A percentile compares a stretch with the other conserved stretches of the same genome.
phyloP scores from a whole-genome alignment of 2,329 filamentous ascomycete genomes.

The Talaromyces funiculosus region DNA sequence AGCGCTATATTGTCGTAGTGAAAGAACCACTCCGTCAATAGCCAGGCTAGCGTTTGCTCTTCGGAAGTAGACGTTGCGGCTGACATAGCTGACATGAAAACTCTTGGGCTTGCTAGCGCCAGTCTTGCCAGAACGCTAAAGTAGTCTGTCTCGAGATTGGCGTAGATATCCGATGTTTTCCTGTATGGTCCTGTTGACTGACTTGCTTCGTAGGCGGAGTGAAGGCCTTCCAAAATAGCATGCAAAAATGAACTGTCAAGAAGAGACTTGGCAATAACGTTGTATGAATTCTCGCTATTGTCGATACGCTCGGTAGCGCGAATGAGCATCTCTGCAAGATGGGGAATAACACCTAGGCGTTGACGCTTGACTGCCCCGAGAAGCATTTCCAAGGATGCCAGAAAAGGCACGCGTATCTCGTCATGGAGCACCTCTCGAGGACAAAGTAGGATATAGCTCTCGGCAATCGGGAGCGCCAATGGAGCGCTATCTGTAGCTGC shows the following conservation, averaged over 20 bases:
- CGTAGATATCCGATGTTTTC: constrained; percentile 63
- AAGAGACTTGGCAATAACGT: constrained; percentile 60
- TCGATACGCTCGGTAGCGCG: constrained; percentile 58
- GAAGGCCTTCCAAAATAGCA: constrained; percentile 60
- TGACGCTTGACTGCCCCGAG: constrained; percentile 35
- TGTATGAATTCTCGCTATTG: constrained; percentile 49
- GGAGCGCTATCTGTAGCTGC: constrained; percentile 60
- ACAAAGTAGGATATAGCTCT: constrained; percentile 66
- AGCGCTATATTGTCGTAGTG: constrained; percentile 46
- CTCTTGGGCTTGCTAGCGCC: constrained; percentile 62
- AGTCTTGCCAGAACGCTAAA: constrained; percentile 77
- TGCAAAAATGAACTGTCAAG: constrained; percentile 58
- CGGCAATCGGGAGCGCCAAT: constrained; percentile 58
- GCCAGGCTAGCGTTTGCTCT: constrained; percentile 37
- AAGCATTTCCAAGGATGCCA: constrained; percentile 36
- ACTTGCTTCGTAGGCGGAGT: constrained; percentile 64
- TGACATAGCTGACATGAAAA: constrained; percentile 55
- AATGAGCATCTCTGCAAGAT: constrained; percentile 59
- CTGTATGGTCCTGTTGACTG: constrained; percentile 77
- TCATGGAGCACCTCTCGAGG: constrained; percentile 41
- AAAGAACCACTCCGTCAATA: constrained; percentile 44
- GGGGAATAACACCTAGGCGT: constrained; percentile 37
- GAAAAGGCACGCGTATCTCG: constrained; percentile 32
- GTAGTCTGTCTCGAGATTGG: constrained; percentile 76
- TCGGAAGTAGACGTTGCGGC: constrained; percentile 23